These are phyloP conservation scores for Salicornia ramosissima DNA, from an alignment of 148 eudicot species.

Conservation along the genomic window DNA sequence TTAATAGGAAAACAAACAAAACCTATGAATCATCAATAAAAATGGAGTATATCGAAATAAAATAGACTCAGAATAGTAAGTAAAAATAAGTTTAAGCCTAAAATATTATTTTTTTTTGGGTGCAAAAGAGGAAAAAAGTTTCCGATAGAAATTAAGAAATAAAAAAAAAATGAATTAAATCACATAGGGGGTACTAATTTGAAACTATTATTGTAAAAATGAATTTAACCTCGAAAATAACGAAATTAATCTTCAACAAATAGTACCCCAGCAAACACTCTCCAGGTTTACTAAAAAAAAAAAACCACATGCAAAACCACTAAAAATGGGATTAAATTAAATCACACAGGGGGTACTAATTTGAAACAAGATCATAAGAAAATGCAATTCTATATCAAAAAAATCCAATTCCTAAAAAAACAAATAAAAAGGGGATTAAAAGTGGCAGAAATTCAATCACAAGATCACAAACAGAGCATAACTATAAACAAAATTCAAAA, in stretches of 20 bases:
- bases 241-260: not conserved
- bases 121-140: not conserved
- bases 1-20: not conserved
- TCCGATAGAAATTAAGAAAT: not conserved
- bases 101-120: too few relatives aligned
- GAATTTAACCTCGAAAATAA: not conserved
- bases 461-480: not conserved
- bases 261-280: not conserved
- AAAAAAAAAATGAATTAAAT: not conserved
- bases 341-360: not conserved
- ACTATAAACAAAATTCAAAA: not conserved
- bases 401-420: not conserved
- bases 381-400: not conserved
- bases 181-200: not conserved
- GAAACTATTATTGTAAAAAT: not conserved
- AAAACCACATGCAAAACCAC: conserved; percentile 5
- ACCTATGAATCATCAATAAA: not conserved
- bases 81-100: not conserved
- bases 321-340: not conserved
- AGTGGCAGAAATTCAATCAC: not conserved
- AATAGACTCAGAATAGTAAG: not conserved
- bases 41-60: not conserved
- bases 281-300: not conserved
- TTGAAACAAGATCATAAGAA: not conserved
- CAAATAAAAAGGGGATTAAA: not conserved